Conservation (phyloP, 768 basidiomycete species). For the Mycena floridula region DNA sequence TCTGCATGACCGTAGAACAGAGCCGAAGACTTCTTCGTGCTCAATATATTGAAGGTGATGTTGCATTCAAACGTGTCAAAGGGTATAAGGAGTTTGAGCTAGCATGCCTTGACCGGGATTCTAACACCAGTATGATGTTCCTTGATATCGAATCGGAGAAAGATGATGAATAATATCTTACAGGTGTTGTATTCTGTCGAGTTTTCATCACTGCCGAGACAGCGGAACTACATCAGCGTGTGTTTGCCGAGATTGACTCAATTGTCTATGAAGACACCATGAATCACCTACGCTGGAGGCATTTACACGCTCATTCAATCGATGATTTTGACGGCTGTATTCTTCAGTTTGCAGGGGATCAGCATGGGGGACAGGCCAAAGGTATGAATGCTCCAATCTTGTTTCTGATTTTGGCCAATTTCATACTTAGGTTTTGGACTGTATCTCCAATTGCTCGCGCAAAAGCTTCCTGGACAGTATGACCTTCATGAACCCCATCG, state of each 20-base stretch:
- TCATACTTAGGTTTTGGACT: conserved; percentile 15
- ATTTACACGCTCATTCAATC: conserved; percentile 6
- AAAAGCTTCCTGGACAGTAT: background rate
- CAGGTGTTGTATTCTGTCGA: conserved; percentile 15
- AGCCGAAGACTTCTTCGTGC: too few species aligned
- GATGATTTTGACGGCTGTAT: conserved; percentile 7
- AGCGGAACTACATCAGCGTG: conserved; percentile 8
- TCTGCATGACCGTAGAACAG: too few species aligned
- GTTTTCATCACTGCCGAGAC: conserved; percentile 15
- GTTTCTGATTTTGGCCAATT: background rate
- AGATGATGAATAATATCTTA: background rate
- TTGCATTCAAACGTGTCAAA: conserved; percentile 17
- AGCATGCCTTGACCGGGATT: conserved; percentile 10
- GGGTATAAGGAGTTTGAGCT: conserved; percentile 23
- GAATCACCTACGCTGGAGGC: conserved; percentile 9
- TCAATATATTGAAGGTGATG: conserved; percentile 22
- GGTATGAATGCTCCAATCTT: conserved; percentile 5
- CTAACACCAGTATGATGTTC: conserved; percentile 13
- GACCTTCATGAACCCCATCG: conserved; percentile 5
- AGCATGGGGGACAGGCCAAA: conserved; percentile 14
- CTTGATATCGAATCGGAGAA: background rate
- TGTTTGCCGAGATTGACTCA: conserved; percentile 8
- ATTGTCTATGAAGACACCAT: conserved; percentile 12
- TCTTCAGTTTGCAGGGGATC: conserved; percentile 9
- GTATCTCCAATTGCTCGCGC: conserved; percentile 9